Conservation (phyloP, 768 basidiomycete species). For the Ramaria rubella region DNA sequence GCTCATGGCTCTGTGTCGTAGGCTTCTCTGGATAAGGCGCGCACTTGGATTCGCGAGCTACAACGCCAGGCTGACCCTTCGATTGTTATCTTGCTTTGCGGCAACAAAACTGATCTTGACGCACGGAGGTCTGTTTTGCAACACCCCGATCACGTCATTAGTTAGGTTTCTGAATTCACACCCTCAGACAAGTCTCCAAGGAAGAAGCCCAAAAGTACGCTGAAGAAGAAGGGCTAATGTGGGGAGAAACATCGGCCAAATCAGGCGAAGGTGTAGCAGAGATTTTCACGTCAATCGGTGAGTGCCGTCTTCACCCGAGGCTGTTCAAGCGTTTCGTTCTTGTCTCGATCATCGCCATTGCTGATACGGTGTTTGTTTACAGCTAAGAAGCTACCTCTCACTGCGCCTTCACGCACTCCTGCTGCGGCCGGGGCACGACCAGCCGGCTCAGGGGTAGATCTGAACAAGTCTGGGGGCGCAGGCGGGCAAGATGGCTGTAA, state of each 20-base stretch:
- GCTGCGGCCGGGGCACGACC: constrained; percentile 43
- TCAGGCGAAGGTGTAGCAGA: constrained; percentile 79
- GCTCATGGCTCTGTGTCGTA: constrained; percentile 11
- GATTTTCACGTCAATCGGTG: constrained; percentile 82
- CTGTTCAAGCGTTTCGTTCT: background rate
- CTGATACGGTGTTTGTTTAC: constrained; percentile 12
- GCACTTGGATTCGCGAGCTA: constrained; percentile 92
- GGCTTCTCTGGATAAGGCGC: constrained; percentile 90
- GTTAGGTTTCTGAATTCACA: background rate
- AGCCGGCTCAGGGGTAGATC: constrained; percentile 62
- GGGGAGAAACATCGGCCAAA: constrained; percentile 90
- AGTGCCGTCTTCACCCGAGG: constrained; percentile 19
- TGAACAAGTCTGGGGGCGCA: constrained; percentile 57
- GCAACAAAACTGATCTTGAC: constrained; percentile 88
- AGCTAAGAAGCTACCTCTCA: constrained; percentile 89
- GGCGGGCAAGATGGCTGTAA: constrained; percentile 61
- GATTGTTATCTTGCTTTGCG: constrained; percentile 93
- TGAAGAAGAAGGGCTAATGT: constrained; percentile 87
- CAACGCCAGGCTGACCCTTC: constrained; percentile 97
- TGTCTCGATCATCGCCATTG: background rate
- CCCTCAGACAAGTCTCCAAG: constrained; percentile 57
- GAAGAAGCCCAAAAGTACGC: constrained; percentile 92
- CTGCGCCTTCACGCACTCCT: constrained; percentile 56
- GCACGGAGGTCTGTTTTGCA: constrained; percentile 46
- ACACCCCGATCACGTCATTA: background rate